Conservation (phyloP, 2,329 filamentous ascomycete genomes). For the Aspergillus puulaauensis region DNA sequence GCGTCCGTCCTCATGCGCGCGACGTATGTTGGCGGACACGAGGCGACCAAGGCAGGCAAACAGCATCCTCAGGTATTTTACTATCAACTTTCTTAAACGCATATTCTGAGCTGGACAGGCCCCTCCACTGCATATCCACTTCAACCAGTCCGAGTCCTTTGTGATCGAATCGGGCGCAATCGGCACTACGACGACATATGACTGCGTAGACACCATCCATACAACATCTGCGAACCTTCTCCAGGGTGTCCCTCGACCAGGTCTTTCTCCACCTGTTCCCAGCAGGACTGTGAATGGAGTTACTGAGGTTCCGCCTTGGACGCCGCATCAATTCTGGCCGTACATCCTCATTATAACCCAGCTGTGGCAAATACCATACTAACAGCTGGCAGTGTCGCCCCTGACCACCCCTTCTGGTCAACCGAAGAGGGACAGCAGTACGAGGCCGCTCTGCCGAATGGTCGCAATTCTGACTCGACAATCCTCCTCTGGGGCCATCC, state of each 20-base stretch:
- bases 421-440: conserved; percentile 2
- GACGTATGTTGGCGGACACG: conserved; percentile 6
- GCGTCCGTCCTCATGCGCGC: conserved; percentile 10
- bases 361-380: neutral
- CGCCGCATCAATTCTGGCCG: conserved; percentile 10
- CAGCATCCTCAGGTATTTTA: conserved; percentile 3
- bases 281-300: neutral
- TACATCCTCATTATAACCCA: neutral
- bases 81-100: neutral
- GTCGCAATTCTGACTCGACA: conserved; percentile 1
- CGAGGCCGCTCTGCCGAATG: neutral
- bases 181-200: conserved; percentile 8
- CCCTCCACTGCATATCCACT: conserved; percentile 10
- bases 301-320: conserved; percentile 1
- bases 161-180: neutral
- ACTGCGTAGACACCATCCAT: conserved; percentile 6
- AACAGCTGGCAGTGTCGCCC: neutral
- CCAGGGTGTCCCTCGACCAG: neutral
- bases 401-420: conserved; percentile 7
- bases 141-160: conserved; percentile 7
- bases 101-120: neutral
- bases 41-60: conserved; percentile 3
- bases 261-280: neutral
- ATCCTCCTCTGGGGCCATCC: conserved; percentile 8
- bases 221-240: neutral